Conservation (phyloP, 2,329 filamentous ascomycete species). For the Xylaria sp. region DNA sequence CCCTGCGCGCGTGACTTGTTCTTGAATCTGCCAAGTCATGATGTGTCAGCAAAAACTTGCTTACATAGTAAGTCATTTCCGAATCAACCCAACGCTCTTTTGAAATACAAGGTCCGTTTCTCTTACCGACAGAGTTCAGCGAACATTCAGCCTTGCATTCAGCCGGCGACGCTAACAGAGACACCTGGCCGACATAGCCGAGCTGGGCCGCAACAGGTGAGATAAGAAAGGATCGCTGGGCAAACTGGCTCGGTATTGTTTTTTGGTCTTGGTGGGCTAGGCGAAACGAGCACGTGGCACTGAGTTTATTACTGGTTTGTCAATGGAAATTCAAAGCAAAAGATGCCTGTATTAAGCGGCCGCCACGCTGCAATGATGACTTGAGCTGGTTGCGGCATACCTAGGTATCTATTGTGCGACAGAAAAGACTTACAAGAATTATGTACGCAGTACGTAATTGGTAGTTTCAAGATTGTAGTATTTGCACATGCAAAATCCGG, state of each 20-base stretch:
- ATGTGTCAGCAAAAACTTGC: not conserved
- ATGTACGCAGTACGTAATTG: no score
- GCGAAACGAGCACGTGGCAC: conserved; percentile 2
- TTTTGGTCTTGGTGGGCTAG: conserved; percentile 13
- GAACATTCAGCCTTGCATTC: conserved; percentile 33
- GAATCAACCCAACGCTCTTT: not conserved
- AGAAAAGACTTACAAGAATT: no score
- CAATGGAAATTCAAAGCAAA: not conserved
- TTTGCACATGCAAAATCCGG: not conserved
- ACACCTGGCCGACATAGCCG: conserved; percentile 10
- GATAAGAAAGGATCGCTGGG: not conserved
- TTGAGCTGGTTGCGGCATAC: not conserved
- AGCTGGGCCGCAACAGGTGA: not conserved
- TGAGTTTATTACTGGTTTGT: not conserved
- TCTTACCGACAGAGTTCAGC: conserved; percentile 2
- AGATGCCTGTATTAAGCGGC: not conserved
- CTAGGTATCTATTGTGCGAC: not conserved
- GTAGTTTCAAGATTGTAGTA: not conserved
- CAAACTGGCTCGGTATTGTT: conserved; percentile 21
- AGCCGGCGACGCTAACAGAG: conserved; percentile 19
- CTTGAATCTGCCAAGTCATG: not conserved
- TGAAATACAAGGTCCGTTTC: not conserved
- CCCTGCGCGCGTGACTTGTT: not conserved
- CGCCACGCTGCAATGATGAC: not conserved
- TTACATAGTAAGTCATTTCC: not conserved